Evolutionary conservation across 1,139 yeast genomes (phyloP).

Genomic region (Debaryomyces subglobosus): DNA sequence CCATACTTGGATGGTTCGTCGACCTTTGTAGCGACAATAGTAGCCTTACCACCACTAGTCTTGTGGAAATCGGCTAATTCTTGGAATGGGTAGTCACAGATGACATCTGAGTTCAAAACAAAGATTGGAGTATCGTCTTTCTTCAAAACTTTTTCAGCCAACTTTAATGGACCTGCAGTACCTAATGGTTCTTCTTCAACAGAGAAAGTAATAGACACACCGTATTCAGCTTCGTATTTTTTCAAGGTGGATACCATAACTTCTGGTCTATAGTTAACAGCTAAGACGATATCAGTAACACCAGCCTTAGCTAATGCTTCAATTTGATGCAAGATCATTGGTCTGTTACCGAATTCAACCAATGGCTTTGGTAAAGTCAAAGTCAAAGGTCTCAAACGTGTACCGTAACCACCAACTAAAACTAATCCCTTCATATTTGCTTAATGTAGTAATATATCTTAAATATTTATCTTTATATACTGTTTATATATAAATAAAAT

Average conservation of each 20-base stretch:
- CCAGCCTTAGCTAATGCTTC: slow-evolving; percentile 98
- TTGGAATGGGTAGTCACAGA: slow-evolving; percentile 96
- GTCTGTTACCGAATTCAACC: slow-evolving; percentile 98
- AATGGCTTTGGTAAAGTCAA: slow-evolving; percentile 97
- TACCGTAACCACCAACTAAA: slow-evolving; percentile 99
- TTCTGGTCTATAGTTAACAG: slow-evolving; percentile 99
- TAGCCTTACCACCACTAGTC: slow-evolving; percentile 96
- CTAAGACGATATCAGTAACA: slow-evolving; percentile 96
- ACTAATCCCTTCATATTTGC: slow-evolving; percentile 88
- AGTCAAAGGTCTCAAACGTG: slow-evolving; percentile 98
- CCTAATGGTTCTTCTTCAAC: slow-evolving; percentile 99
- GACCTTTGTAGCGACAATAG: slow-evolving; percentile 98
- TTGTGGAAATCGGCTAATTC: slow-evolving; percentile 93
- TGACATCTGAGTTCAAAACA: slow-evolving; percentile 96
- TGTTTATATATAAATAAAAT: slow-evolving; percentile 5
- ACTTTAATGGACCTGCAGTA: slow-evolving; percentile 98
- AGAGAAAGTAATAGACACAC: slow-evolving; percentile 93
- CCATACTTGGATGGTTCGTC: slow-evolving; percentile 99
- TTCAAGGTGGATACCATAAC: slow-evolving; percentile 95
- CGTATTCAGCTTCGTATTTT: slow-evolving; percentile 92
- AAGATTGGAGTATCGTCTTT: slow-evolving; percentile 97
- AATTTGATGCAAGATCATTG: slow-evolving; percentile 95
- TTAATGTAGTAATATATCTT: slow-evolving; percentile 3
- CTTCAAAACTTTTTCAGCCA: slow-evolving; percentile 90
- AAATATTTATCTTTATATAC: slow-evolving; percentile 1